Base-by-base conservation (phyloP, 2,329 filamentous ascomycete species). In the Colletotrichum cuscutae region DNA sequence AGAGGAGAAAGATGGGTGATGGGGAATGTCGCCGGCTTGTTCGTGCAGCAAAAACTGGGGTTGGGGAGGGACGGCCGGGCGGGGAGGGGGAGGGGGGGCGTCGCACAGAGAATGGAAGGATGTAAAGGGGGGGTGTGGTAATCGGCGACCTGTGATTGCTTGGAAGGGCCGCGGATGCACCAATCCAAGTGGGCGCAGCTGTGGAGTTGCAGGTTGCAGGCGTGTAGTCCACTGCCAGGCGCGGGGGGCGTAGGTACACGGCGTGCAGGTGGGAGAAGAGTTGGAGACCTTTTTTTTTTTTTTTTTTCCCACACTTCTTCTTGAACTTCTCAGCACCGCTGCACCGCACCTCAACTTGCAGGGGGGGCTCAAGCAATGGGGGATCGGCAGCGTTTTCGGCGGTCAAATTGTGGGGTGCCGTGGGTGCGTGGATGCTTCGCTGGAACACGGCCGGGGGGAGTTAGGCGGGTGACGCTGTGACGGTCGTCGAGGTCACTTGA, bases 31-130 rank as follows among this genome's bases (percentile, higher is more conserved):
- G 70, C 70, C 59, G 70, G 61, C 60, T 63, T 53, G 46, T 30
- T 63, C n/a, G 60, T 61, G 70, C 60, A 72, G 70, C 57, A 72
- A 72, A 71, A 70, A 72, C 71, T 73, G 71, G 67, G 71, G 71
- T 63, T 62, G 62, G 61, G 67, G 52, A 65, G 62, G 57, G 62
- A 56, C 28, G 42, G 60, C 52, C 71, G 56, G 61, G 57, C 71
- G 71, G 61, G 67, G 71, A 71, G 67, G 57, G 61, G 56, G 24
- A 26, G 46, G 28, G 32, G 9, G 46, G 9, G 30, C 19, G 35
- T 7, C 28, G 9, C 19, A 32, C 35, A 22, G n/a, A n/a, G n/a
- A 15, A 19, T 7, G n/a, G 37, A 54, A 52, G 67, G 35, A 37
- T 13, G 4, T 13, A 37, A 37, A 15, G 13, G 37, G 52, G 71